Percentiles rank a stretch among this genome's conserved stretches.
These are phyloP conservation scores for Xylaria flabelliformis DNA, from an alignment of 495 filamentous ascomycete genomes.

Conservation along the genomic window DNA sequence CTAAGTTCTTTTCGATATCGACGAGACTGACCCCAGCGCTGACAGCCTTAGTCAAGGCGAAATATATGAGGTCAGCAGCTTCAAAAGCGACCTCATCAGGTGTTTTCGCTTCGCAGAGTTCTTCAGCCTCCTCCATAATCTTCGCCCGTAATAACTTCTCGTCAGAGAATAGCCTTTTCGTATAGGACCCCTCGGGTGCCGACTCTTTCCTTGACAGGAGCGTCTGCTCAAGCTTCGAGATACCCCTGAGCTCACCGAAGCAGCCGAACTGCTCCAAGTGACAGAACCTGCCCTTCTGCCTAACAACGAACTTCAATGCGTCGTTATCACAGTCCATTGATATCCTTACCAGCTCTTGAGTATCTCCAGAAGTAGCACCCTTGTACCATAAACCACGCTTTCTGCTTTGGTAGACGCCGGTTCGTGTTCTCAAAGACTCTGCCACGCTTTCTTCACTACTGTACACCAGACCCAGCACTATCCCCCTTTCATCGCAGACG, in stretches of 20 bases:
- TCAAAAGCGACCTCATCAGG: conserved; percentile 90
- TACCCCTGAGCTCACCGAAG: conserved; percentile 82
- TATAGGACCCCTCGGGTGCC: conserved; percentile 90
- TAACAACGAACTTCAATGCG: conserved; percentile 86
- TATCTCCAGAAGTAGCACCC: conserved; percentile 90
- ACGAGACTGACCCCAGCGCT: conserved; percentile 80
- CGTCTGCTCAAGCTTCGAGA: conserved; percentile 85
- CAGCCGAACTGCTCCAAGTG: conserved; percentile 90
- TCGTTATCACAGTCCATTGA: conserved; percentile 92
- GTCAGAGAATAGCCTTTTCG: conserved; percentile 88
- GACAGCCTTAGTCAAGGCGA: conserved; percentile 87
- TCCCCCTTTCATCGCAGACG: conserved; percentile 86
- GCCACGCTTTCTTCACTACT: conserved; percentile 88
- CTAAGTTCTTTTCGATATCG: conserved; percentile 89
- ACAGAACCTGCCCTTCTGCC: conserved; percentile 93
- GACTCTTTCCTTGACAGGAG: conserved; percentile 76
- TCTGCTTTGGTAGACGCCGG: conserved; percentile 92
- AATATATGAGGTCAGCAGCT: conserved; percentile 94
- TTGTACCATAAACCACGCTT: conserved; percentile 98
- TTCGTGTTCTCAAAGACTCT: conserved; percentile 84
- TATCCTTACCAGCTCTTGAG: conserved; percentile 84
- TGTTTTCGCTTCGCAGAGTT: conserved; percentile 83
- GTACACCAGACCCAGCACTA: conserved; percentile 88
- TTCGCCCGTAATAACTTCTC: conserved; percentile 88
- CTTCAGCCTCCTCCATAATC: conserved; percentile 97